Evolutionary conservation across 2,329 filamentous ascomycete genomes (phyloP), one percentile per base, ranked within the genome.

Genomic region (Pyrenophora graminea): DNA sequence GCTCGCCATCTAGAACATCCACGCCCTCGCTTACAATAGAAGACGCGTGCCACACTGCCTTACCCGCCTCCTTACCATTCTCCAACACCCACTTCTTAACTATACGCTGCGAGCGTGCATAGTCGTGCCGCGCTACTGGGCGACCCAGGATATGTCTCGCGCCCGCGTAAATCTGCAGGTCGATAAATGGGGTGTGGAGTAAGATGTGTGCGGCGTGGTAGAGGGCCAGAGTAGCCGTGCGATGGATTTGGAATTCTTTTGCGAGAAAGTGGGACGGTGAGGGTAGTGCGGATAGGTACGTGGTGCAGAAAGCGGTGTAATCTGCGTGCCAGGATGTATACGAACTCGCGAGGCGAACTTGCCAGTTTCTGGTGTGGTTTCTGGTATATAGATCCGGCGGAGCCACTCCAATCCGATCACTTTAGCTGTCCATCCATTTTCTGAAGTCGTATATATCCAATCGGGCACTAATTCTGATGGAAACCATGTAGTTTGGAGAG

Each of bases 101-200:
- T 2, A 76, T 73, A 27, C 70, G 74, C n/a, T 75, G 79, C 2
- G 76, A 84, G 40, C 77, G 76, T 3, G 76, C 69, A 41, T 81
- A 81, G 55, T 85, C 82, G 13, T 67, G 62, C 3, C 74, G 73
- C 6, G 77, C 76, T 1, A 85, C 81, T 0, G 79, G 76, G 0
- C 82, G 75, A 0, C 84, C 83, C 0, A 86, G 74, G 21, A 87
- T 86, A 39, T 85, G 79, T 1, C 77, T 70, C 3, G 83, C 80
- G 0, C 84, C 84, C 0, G 83, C 84, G 38, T 82, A 83, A 36
- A 86, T 85, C 57, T 87, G 84, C 0, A 86, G 71, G 58, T 86
- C 83, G 1, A 85, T 71, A 36, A 86, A 80, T 13, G 85, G 82
- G 6, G 81, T 80, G 48, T 83, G 76, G 2, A 87, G 72, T 0